phyloP scores from a whole-genome alignment of 331 rosid genomes.

The Malus hybrid region DNA sequence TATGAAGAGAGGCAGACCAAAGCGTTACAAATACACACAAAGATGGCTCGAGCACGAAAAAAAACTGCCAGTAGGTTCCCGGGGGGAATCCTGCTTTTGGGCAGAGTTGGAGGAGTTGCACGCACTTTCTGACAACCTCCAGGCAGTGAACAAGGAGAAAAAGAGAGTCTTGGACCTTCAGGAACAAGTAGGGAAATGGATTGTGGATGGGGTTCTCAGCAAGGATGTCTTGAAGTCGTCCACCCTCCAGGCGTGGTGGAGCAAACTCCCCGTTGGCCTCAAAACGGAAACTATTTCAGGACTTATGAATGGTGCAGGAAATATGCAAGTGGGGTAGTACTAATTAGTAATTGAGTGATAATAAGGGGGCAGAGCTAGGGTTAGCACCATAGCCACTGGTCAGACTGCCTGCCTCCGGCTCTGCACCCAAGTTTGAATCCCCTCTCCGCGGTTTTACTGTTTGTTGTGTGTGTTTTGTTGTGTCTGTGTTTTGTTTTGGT shows the following conservation, averaged over 20 bases:
- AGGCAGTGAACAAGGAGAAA: background rate
- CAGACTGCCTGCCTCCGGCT: background rate
- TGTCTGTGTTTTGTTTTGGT: too few species aligned
- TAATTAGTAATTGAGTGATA: background rate
- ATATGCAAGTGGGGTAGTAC: background rate
- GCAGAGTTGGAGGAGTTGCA: constrained; percentile 61
- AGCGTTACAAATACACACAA: constrained; percentile 56
- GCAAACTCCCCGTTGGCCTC: constrained; percentile 26
- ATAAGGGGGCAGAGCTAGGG: background rate
- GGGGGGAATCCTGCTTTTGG: constrained; percentile 55
- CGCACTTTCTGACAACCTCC: background rate
- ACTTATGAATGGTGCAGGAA: background rate
- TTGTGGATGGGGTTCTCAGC: background rate
- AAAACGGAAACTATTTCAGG: background rate
- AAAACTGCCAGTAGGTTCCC: background rate
- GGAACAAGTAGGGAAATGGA: constrained; percentile 28
- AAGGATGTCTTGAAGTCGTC: constrained; percentile 38
- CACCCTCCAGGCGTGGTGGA: constrained; percentile 38
- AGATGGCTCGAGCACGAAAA: constrained; percentile 52
- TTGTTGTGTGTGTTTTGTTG: background rate
- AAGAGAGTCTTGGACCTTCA: constrained; percentile 14
- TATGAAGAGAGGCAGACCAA: constrained; percentile 51
- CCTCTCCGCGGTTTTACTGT: background rate
- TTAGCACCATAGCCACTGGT: background rate
- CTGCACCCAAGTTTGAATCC: background rate